These are phyloP conservation scores for Ustilago shanxiensis DNA, from an alignment of 1,284 basidiomycete species.

Conservation along the genomic window DNA sequence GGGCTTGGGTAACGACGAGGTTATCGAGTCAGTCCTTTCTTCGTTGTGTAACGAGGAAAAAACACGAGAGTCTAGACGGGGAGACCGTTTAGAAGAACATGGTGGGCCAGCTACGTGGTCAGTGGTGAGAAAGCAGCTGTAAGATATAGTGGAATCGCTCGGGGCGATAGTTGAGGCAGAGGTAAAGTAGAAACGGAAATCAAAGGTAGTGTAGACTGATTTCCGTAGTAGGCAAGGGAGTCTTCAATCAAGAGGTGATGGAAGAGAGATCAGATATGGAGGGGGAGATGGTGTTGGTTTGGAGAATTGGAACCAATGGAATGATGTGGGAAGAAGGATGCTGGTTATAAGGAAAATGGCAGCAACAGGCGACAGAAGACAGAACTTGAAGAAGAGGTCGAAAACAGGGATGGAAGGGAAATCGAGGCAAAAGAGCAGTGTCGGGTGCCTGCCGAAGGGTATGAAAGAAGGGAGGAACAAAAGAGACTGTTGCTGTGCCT, in stretches of 20 bases:
- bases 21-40: slow-evolving; percentile 52
- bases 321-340: slow-evolving; percentile 2
- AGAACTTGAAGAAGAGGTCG: neutral
- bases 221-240: slow-evolving; percentile 15
- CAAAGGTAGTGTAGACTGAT: slow-evolving; percentile 11
- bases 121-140: slow-evolving; percentile 45
- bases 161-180: slow-evolving; percentile 25
- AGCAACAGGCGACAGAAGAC: slow-evolving; percentile 19
- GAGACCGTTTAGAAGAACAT: slow-evolving; percentile 56
- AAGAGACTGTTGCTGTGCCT: slow-evolving; percentile 8
- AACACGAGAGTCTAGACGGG: slow-evolving; percentile 42
- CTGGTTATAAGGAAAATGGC: slow-evolving; percentile 25
- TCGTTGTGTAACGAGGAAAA: slow-evolving; percentile 49
- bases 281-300: slow-evolving; percentile 22
- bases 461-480: neutral
- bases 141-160: slow-evolving; percentile 46
- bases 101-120: slow-evolving; percentile 58
- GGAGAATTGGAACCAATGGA: too few relatives aligned
- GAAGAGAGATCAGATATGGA: neutral
- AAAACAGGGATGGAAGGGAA: neutral
- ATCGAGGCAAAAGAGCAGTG: slow-evolving; percentile 6
- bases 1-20: slow-evolving; percentile 44
- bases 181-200: slow-evolving; percentile 23
- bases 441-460: neutral
- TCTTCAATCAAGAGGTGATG: slow-evolving; percentile 19